Conservation (phyloP, 805 yeast genomes). For the Dipodascus albidus region DNA sequence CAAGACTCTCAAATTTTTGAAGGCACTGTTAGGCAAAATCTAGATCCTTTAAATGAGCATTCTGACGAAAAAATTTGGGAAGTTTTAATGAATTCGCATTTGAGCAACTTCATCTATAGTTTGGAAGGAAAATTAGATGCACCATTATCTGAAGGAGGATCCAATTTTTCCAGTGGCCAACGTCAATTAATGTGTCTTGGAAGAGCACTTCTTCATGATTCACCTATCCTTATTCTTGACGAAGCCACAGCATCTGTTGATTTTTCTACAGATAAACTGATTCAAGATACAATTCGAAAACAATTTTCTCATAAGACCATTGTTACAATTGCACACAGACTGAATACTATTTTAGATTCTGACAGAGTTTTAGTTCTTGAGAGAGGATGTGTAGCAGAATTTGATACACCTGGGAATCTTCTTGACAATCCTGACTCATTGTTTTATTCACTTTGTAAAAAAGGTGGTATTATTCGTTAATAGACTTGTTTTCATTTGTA, state of each 20-base stretch:
- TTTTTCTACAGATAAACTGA: conserved; percentile 62
- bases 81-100: conserved; percentile 40
- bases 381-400: conserved; percentile 56
- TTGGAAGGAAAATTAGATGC: conserved; percentile 40
- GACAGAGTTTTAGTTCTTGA: conserved; percentile 66
- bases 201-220: conserved; percentile 58
- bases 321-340: conserved; percentile 73
- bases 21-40: conserved; percentile 48
- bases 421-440: conserved; percentile 54
- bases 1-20: conserved; percentile 60
- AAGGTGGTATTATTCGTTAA: conserved; percentile 52
- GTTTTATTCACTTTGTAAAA: conserved; percentile 71
- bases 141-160: conserved; percentile 55
- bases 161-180: conserved; percentile 74
- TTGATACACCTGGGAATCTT: conserved; percentile 55
- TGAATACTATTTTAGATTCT: conserved; percentile 70
- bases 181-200: conserved; percentile 71
- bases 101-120: conserved; percentile 37
- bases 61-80: conserved; percentile 47
- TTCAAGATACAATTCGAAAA: conserved; percentile 62
- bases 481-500: no score
- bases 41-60: conserved; percentile 48
- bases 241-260: conserved; percentile 79
- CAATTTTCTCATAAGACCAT: conserved; percentile 62
- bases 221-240: conserved; percentile 62